Evolutionary conservation across 495 filamentous ascomycete species (phyloP).

Genomic region (Baudoinia panamericana): DNA sequence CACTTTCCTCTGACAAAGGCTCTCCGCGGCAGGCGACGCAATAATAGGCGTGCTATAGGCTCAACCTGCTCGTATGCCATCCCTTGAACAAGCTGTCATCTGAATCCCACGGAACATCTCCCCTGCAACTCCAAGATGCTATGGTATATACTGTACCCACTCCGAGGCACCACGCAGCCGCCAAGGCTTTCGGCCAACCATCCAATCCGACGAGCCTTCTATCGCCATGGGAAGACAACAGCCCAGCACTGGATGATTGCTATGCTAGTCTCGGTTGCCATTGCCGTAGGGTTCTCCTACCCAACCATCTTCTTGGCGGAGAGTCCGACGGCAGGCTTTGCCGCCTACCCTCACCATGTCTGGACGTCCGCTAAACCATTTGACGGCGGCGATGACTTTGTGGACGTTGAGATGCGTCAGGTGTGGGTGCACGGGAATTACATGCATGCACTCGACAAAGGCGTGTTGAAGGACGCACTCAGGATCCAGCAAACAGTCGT

Average conservation of each 20-base stretch:
- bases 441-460: slow-evolving; percentile 52
- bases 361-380: slow-evolving; percentile 60
- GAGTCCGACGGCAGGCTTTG: slow-evolving; percentile 45
- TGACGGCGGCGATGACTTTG: slow-evolving; percentile 21
- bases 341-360: slow-evolving; percentile 56
- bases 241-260: slow-evolving; percentile 54
- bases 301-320: slow-evolving; percentile 49
- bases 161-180: slow-evolving; percentile 41
- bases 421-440: slow-evolving; percentile 46
- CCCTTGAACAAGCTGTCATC: background rate
- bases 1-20: too few relatives aligned
- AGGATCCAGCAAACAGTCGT: slow-evolving; percentile 39
- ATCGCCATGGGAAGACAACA: slow-evolving; percentile 47
- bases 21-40: too few relatives aligned
- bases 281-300: slow-evolving; percentile 50
- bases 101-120: too few relatives aligned
- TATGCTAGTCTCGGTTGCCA: slow-evolving; percentile 49
- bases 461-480: slow-evolving; percentile 48
- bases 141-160: slow-evolving; percentile 51
- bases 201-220: slow-evolving; percentile 46
- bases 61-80: too few relatives aligned
- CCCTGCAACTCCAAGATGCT: slow-evolving; percentile 19
- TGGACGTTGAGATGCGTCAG: slow-evolving; percentile 40
- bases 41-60: too few relatives aligned
- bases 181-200: slow-evolving; percentile 30